phyloP scores from a whole-genome alignment of 371 early-diverging fungal species.

The Saksenaea oblongispora region DNA sequence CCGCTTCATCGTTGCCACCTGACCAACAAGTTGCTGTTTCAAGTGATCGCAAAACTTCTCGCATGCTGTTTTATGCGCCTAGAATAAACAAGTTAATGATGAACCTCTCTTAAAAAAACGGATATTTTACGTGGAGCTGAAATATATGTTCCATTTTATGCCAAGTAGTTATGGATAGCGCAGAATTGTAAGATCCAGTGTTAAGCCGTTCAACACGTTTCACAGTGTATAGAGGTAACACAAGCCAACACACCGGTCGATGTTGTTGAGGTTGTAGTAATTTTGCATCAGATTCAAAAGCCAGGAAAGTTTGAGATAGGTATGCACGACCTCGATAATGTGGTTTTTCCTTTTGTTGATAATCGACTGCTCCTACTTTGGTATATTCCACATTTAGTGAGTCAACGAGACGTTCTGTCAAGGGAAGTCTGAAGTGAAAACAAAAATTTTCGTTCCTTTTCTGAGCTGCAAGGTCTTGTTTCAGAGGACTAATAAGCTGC shows the following conservation, averaged over 20 bases:
- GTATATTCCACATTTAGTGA: conserved; percentile 61
- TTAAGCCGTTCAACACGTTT: conserved; percentile 88
- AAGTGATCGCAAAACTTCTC: conserved; percentile 60
- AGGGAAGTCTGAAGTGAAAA: conserved; percentile 68
- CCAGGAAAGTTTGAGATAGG: conserved; percentile 81
- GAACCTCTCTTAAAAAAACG: not conserved
- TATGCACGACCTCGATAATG: conserved; percentile 67
- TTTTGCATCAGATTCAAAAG: conserved; percentile 71
- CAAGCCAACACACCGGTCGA: conserved; percentile 62
- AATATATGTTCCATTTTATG: conserved; percentile 65
- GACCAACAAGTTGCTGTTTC: conserved; percentile 48
- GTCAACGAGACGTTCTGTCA: conserved; percentile 61
- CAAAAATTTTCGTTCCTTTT: conserved; percentile 79
- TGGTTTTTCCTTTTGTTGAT: conserved; percentile 11
- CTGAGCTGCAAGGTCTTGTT: conserved; percentile 63
- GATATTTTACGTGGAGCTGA: conserved; percentile 42
- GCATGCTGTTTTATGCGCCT: conserved; percentile 50
- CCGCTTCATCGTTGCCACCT: conserved; percentile 70
- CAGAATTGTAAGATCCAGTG: conserved; percentile 34
- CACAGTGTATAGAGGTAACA: conserved; percentile 86
- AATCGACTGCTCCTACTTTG: conserved; percentile 5
- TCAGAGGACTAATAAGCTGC: conserved; percentile 50
- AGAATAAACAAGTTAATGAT: not conserved
- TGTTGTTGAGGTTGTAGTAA: conserved; percentile 46
- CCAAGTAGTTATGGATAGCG: conserved; percentile 55